These are phyloP conservation scores for Camptophora hylomeconis DNA, from an alignment of 2,329 filamentous ascomycete species.

Conservation along the genomic window DNA sequence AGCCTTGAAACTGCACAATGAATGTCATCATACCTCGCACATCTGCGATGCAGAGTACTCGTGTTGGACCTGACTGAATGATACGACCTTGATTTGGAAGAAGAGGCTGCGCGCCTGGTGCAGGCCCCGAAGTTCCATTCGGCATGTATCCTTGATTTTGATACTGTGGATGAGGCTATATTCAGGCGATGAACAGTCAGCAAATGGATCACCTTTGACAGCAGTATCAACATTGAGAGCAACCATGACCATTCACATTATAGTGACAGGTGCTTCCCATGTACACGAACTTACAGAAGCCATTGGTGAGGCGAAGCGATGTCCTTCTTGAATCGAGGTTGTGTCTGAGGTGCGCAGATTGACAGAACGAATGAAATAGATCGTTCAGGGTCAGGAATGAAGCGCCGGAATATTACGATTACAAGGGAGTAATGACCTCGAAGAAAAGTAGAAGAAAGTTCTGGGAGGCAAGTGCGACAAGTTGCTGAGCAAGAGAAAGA, in stretches of 20 bases:
- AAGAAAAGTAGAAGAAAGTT: constrained; percentile 2
- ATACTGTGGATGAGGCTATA: constrained; percentile 18
- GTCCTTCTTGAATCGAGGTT: too few relatives aligned
- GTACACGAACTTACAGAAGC: constrained; percentile 31
- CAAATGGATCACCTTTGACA: constrained; percentile 7
- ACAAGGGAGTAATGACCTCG: not conserved
- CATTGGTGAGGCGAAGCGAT: constrained; percentile 23
- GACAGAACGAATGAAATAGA: too few relatives aligned
- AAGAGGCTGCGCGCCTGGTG: constrained; percentile 34
- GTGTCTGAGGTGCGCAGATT: too few relatives aligned
- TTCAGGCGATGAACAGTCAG: constrained; percentile 10
- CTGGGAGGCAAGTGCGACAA: too few relatives aligned
- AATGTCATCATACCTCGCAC: constrained; percentile 31
- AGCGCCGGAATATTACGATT: constrained; percentile 1
- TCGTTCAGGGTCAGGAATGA: not conserved
- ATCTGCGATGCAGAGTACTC: constrained; percentile 38
- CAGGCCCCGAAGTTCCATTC: constrained; percentile 32
- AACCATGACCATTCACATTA: constrained; percentile 9
- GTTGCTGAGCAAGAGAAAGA: too few relatives aligned
- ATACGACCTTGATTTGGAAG: constrained; percentile 38
- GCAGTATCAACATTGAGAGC: constrained; percentile 19
- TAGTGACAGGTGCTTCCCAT: constrained; percentile 11
- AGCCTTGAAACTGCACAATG: not conserved
- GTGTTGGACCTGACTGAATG: constrained; percentile 33
- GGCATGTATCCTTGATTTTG: constrained; percentile 25